Evolutionary conservation across 2,329 filamentous ascomycete genomes (phyloP).

Genomic region (Colletotrichum sp.): DNA sequence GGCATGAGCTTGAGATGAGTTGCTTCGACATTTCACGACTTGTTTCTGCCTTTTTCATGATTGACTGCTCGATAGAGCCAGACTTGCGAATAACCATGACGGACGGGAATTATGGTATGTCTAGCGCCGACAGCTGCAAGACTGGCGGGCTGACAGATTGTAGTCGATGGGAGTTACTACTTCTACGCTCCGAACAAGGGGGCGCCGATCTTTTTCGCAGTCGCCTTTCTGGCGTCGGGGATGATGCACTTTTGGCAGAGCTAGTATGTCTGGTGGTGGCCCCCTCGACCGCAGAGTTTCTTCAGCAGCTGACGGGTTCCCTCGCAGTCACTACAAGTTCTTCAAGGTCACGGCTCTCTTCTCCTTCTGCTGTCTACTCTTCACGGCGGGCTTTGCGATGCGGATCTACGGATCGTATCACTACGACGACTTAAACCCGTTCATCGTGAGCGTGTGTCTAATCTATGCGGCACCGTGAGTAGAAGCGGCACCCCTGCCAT

Average conservation of each 20-base stretch:
- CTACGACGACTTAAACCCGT: slow-evolving; percentile 34
- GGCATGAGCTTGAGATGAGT: neutral
- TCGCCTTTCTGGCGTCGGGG: slow-evolving; percentile 43
- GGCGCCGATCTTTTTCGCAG: slow-evolving; percentile 51
- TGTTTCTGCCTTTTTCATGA: neutral
- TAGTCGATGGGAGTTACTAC: slow-evolving; percentile 48
- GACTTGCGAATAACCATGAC: slow-evolving; percentile 25
- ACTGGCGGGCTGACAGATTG: neutral
- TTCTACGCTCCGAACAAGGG: slow-evolving; percentile 54
- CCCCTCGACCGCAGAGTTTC: neutral
- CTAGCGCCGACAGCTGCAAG: neutral
- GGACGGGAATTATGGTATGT: slow-evolving; percentile 36
- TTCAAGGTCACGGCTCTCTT: slow-evolving; percentile 62
- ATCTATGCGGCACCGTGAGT: slow-evolving; percentile 39
- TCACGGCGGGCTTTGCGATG: slow-evolving; percentile 60
- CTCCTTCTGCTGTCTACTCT: slow-evolving; percentile 58
- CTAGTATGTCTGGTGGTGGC: slow-evolving; percentile 36
- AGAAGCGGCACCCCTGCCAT: neutral
- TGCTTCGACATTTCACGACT: neutral
- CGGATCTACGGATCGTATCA: slow-evolving; percentile 36
- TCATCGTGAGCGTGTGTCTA: slow-evolving; percentile 39
- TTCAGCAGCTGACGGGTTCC: neutral
- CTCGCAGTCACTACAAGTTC: slow-evolving; percentile 56
- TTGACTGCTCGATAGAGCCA: neutral
- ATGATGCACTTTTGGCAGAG: slow-evolving; percentile 46